Base-by-base conservation (phyloP, 192 early-diverging fungal genomes). In the Chytriomyces hyalinus region DNA sequence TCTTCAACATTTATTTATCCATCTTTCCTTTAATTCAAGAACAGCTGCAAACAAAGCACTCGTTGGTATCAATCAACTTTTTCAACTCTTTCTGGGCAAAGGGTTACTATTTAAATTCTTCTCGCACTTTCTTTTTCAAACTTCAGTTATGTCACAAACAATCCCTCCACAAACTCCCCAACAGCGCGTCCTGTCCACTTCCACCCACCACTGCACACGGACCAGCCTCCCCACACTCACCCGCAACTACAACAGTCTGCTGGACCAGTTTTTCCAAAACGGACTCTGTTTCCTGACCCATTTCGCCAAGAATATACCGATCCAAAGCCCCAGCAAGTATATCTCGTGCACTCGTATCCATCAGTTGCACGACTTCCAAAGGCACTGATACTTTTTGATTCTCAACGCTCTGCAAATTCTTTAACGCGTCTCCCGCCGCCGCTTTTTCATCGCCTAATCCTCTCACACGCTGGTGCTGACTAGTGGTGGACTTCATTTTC, bases 201-300 rank as follows among this genome's bases (percentile, higher is more conserved):
- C 62, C 11, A 64, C 22, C 11, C 62, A 36, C 62, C 13, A 64
- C 9, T 36, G 36, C 66, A 47, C 13, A 44, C 13, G 24, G 17
- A 22, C 66, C 66, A 47, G 36, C 8, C 22, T 67, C 66, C 44
- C 36, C 66, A 15, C 17, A 17, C 66, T n/a, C 44, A 4, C 47
- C 13, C 8, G 24, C 20, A 43, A 45, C 28, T 15, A 76, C n/a
- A n/a, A 67, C 22, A 10, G 46, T 24, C 48, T 76, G 74, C 50
- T 62, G 43, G 36, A 78, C 43, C n/a, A 65, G 11, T 50, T 50
- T 24, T 45, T 78, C 76, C 65, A 78, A 48, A 8, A 36, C 50
- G 22, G 53, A 59, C 22, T 70, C 76, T 28, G 51, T 61, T 57
- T 44, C 24, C 36, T 61, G 26, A 8, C 76, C 76, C 17, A 68